Evolutionary conservation across 352 stramenopile genomes (phyloP), one percentile per base, ranked within the genome.

Genomic region (Nothophytophthora sp.): DNA sequence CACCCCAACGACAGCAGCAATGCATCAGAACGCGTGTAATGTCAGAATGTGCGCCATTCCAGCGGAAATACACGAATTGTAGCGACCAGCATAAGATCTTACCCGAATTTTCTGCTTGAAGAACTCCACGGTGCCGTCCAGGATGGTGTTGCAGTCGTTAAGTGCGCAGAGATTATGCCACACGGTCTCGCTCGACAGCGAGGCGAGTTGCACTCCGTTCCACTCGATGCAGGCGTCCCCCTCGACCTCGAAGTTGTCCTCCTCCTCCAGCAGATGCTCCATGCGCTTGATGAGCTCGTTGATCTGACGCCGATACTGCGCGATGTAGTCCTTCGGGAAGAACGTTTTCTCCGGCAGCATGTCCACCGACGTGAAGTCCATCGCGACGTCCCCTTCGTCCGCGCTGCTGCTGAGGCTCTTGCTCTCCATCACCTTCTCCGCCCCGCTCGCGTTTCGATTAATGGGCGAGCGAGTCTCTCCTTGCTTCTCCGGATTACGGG

Each of bases 111-210:
- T 85, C 25, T 87, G 71, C 54, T 74, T 67, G 32, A 89, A 84
- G 24, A 76, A 40, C 25, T 60, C 50, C 13, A 73, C 47, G 13
- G 70, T 71, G 10, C 67, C 59, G 6, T 67, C 57, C 43, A 88
- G 44, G 16, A 75, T 42, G 24, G 49, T 19, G 29, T 61, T 55
- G 47, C 73, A 89, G 59, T 91, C 76, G n/a, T 81, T 57, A 1
- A 91, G 61, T 28, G 73, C 70, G 35, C 57, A 64, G 13, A 91
- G 55, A 41, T 87, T 87, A 24, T 81, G 77, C 77, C 81, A 91
- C 10, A 89, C 64, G 0, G 67, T 84, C 27, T 88, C 60, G 19
- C 69, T 50, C 29, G 69, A 67, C 11, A 88, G 57, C 19, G 53
- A 39, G 12, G 66, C 55, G 39, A 88, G 56, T 15, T 76, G 55